Base-by-base conservation (phyloP, 495 filamentous ascomycete genomes). In the Aspergillus haitiensis region DNA sequence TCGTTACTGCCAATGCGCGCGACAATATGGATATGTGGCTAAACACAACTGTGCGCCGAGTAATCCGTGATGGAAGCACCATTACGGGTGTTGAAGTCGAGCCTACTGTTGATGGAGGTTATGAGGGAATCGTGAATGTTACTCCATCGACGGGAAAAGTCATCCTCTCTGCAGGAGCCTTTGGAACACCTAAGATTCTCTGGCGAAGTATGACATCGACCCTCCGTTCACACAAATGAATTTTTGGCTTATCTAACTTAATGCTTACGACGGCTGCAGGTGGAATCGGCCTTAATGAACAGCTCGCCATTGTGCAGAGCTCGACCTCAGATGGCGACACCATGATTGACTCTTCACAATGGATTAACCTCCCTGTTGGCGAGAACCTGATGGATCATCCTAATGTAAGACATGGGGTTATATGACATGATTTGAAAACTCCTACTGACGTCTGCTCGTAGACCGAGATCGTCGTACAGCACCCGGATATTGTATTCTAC, bases 331-430 rank as follows among this genome's bases (percentile, higher is more conserved):
- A 58, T 21, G 71, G 74, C 27, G 66, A 75, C 1, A 78, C 83
- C 53, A 82, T 85, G 16, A 69, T 81, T 7, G 75, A 70, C n/a
- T 78, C 86, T 76, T 63, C 69, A 1, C 64, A 83, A 15, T 91
- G 88, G 88, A 88, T 93, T 66, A 75, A 84, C 61, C 77, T 89
- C 13, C 89, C 89, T 18, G 88, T 93, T 16, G 89, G 89, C 27
- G 80, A 87, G 65, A 90, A 89, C 66, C 69, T 91, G 44, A 82
- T 85, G 59, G 89, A 92, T 67, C 88, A 93, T 70, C 78, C 84
- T 58, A 88, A 89, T 70, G 91, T 89, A 61, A 8, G 37, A 15
- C 7, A 18, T 47, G 9, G 6, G 44, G 10, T 0, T 6, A 8
- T 7, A 5, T 10, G 15, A 15, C 9, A n/a, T 18, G 6, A 5